Conservation (phyloP, 305 asterid genomes). For the Rubia peregrina region DNA sequence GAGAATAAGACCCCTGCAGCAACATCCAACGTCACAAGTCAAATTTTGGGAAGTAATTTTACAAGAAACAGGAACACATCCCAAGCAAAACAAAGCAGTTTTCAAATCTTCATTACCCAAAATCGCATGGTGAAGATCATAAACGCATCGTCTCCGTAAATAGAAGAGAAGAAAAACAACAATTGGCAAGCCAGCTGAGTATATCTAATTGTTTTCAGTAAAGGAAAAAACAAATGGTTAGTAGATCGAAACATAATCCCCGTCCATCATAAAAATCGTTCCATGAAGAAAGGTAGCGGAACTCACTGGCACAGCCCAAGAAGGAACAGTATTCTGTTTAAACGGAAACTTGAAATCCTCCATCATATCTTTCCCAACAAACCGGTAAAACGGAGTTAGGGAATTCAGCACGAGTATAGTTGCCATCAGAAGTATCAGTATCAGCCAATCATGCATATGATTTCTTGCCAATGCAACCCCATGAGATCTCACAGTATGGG, state of each 20-base stretch:
- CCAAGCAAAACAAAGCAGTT: not conserved
- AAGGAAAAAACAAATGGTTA: not conserved
- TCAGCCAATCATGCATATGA: constrained; percentile 81
- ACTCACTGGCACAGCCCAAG: constrained; percentile 75
- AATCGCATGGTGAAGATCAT: constrained; percentile 75
- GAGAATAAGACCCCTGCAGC: constrained; percentile 60
- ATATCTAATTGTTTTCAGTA: constrained; percentile 30
- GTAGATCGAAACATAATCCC: not conserved
- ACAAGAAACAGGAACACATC: not conserved
- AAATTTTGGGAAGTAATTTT: constrained; percentile 4
- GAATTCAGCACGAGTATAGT: constrained; percentile 33
- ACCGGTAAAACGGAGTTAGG: constrained; percentile 66
- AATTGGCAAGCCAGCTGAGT: constrained; percentile 54
- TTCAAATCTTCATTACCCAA: constrained; percentile 41
- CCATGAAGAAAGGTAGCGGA: not conserved
- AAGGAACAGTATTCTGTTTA: constrained; percentile 53
- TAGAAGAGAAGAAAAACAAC: constrained; percentile 54
- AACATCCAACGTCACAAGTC: constrained; percentile 4
- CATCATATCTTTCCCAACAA: constrained; percentile 91
- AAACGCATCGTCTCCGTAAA: constrained; percentile 59
- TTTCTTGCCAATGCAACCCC: constrained; percentile 61
- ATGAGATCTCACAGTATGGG: constrained; percentile 71
- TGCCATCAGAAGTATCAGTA: constrained; percentile 45
- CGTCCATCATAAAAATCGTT: not conserved
- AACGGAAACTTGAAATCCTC: constrained; percentile 65